Evolutionary conservation across 2,329 filamentous ascomycete species (phyloP), one percentile per base, ranked within the genome.

Genomic region (Sclerotinia subarctica): DNA sequence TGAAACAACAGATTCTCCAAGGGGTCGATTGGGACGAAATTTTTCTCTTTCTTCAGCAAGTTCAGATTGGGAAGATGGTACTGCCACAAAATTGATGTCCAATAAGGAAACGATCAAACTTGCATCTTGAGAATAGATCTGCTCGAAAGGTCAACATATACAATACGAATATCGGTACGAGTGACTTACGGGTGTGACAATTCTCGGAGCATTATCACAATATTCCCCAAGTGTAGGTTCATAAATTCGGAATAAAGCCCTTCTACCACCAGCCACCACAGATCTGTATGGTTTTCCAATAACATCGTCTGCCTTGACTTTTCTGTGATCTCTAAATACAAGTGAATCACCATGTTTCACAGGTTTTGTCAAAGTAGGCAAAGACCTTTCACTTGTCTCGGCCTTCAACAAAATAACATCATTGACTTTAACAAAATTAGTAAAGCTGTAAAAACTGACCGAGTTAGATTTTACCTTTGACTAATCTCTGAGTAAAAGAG

Each of bases 51-150:
- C 35, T 44, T 19, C 7, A 13, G 24, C 19, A 4, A 0, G 19
- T 13, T 82, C 74, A 92, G 47, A 63, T n/a, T 52, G 29, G 7
- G 5, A 4, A 26, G 46, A 63, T 63, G 59, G 46, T 21, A 29
- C 46, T 38, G 59, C 46, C 8, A 5, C 15, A 21, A 26, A 63
- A 51, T 94, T 88, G 56, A 95, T 82, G 76, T 95, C 91, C 29
- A 96, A 84, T 32, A 94, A 82, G 1, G 87, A 90, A 49, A 93
- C 88, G 64, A 95, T 94, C 44, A 91, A 80, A 72, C 85, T 89
- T 24, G 91, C 90, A 78, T 94, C 92, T 68, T 87, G 84, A 21
- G 90, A 88, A 75, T 95, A 95, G 53, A 91, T 86, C 86, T 89
- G 79, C 70, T 17, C 3, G 51, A 46, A 35, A 47, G 8, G 7